Evolutionary conservation across 805 yeast genomes (phyloP).

Genomic region (Tanozyma kutaoensis): DNA sequence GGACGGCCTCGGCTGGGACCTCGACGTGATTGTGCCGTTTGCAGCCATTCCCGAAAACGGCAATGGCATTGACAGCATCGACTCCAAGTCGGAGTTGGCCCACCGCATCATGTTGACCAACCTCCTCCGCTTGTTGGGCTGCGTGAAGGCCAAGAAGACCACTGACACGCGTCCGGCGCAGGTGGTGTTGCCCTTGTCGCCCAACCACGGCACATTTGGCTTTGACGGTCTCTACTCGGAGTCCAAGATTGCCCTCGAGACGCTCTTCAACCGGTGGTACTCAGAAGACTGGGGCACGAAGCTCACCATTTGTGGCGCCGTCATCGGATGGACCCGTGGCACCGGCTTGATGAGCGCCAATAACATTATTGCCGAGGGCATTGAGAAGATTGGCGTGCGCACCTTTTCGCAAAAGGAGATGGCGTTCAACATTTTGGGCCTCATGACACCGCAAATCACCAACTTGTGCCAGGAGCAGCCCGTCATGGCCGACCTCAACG

Average conservation of each 20-base stretch:
- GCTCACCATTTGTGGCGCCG: slow-evolving; percentile 94
- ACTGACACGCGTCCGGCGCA: slow-evolving; percentile 96
- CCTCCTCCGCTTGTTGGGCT: slow-evolving; percentile 83
- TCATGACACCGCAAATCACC: slow-evolving; percentile 76
- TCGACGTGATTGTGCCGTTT: slow-evolving; percentile 91
- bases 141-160: slow-evolving; percentile 72
- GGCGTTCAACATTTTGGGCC: slow-evolving; percentile 97
- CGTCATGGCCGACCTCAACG: slow-evolving; percentile 95
- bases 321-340: slow-evolving; percentile 99
- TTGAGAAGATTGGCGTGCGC: slow-evolving; percentile 90
- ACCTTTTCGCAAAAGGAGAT: slow-evolving; percentile 98
- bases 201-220: slow-evolving; percentile 98
- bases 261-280: slow-evolving; percentile 96
- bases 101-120: slow-evolving; percentile 98
- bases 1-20: slow-evolving; percentile 96
- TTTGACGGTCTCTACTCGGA: slow-evolving; percentile 97
- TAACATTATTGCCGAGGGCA: slow-evolving; percentile 95
- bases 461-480: slow-evolving; percentile 87
- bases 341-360: slow-evolving; percentile 97
- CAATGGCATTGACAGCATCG: slow-evolving; percentile 84
- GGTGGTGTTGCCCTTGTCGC: slow-evolving; percentile 90
- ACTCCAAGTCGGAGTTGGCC: slow-evolving; percentile 92
- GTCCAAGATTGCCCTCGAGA: slow-evolving; percentile 90
- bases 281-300: slow-evolving; percentile 94
- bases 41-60: slow-evolving; percentile 99